Base-by-base conservation (phyloP, 2,329 filamentous ascomycete genomes). In the Pyrenochaeta sp. region DNA sequence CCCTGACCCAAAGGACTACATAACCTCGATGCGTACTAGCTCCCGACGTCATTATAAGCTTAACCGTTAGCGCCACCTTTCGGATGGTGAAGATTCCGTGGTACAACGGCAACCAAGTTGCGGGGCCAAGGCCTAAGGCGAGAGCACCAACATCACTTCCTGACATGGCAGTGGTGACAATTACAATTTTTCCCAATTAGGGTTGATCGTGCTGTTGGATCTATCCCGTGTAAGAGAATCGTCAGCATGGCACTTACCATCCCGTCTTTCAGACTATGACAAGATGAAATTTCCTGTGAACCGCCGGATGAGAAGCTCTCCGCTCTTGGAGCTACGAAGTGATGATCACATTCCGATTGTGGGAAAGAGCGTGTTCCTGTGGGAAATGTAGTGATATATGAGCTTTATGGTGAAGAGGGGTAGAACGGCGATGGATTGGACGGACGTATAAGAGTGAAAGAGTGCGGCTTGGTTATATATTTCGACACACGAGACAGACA, bases 31-130 rank as follows among this genome's bases (percentile, higher is more conserved):
- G 22, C 25, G 22, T 6, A 1, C 46, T 50, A 56, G 57, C 52
- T 39, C 43, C 52, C 52, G 50, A 59, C 56, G 56, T 59, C 56
- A 59, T 46, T 36, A 45, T 28, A 51, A 32, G 32, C 32, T 40
- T 44, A 27, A 28, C 39, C 51, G 51, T 39, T 43, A 48, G 47
- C 42, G 51, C 19, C 28, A 30, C 24, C 8, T 13, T 24, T 19
- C 45, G 45, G 45, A 47, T 34, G 45, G 6, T 32, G 3, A n/a
- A 12, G 13, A 30, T 30, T 47, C 45, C 45, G 42, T 25, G 13
- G 12, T n/a, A 44, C 42, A 12, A 44, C 24, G 24, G 13, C 13
- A 13, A 25, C 19, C 40, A 5, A 22, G n/a, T 22, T 22, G 13
- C 39, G 39, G 4, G 39, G 15, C 22, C 13, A 42, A 9, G 39